Evolutionary conservation across 768 basidiomycete genomes (phyloP), one percentile per base, ranked within the genome.

Genomic region (Myochromella boudieri): DNA sequence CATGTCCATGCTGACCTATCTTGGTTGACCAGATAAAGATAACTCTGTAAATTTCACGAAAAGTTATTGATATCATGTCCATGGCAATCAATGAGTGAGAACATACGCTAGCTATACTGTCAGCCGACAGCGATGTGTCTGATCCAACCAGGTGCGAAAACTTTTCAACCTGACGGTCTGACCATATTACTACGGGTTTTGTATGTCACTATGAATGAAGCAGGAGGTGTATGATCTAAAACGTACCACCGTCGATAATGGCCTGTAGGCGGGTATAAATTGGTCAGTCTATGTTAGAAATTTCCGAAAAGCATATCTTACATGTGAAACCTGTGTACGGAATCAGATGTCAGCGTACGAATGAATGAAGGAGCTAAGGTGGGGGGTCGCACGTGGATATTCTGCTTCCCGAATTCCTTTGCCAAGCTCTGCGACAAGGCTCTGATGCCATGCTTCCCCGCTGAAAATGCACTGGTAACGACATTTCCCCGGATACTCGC

Each of bases 1-100:
- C 86, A 91, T 7, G 85, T 83, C 84, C 78, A 86, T 5, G 84
- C 77, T 31, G 84, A 84, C 22, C 78, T 74, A 42, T 86, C 84
- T 65, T 89, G 88, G 41, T 80, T 76, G 6, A 70, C 76, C 15
- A 91, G 78, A 58, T 77, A 78, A 26, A 85, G 65, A 56, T 88
- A 87, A n/a, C n/a, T n/a, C n/a, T n/a, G n/a, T n/a, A 1, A 82
- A 66, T 87, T 89, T 29, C 14, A 14, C 51, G 8, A 40, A 15
- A 21, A 12, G n/a, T 26, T 17, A 25, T 34, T 36, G 44, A 48
- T 34, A 6, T 29, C 1, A n/a, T 18, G 20, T 9, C 3, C 1
- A n/a, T 17, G 42, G 11, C n/a, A 27, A 22, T 17, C 4, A 12
- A 36, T 3, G 18, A 48, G 11, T 9, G 21, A 4, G 17, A 12